phyloP scores from a whole-genome alignment of 2,329 filamentous ascomycete genomes.

The Fusarium robinianum region DNA sequence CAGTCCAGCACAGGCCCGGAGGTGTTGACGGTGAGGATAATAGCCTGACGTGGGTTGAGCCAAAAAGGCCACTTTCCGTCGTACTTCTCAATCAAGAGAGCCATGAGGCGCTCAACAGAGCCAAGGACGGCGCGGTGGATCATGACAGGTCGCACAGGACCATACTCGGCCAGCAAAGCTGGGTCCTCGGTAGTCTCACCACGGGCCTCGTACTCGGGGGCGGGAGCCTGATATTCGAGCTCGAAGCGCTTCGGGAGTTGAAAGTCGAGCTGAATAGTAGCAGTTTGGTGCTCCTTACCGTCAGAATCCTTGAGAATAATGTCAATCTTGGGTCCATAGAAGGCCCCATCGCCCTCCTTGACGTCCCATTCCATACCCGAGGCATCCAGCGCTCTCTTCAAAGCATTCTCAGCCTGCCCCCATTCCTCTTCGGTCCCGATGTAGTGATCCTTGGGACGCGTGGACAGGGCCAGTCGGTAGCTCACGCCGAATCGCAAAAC shows the following conservation, averaged over 20 bases:
- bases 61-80: conserved; percentile 84
- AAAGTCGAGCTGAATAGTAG: conserved; percentile 88
- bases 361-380: conserved; percentile 74
- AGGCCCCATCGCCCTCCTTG: conserved; percentile 83
- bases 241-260: conserved; percentile 83
- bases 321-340: conserved; percentile 92
- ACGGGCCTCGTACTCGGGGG: conserved; percentile 63
- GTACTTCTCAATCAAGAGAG: conserved; percentile 82
- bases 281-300: conserved; percentile 86
- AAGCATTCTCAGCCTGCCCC: conserved; percentile 49
- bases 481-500: conserved; percentile 69
- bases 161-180: conserved; percentile 54
- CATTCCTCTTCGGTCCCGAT: conserved; percentile 74
- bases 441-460: conserved; percentile 73
- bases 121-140: conserved; percentile 85
- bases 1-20: conserved; percentile 56
- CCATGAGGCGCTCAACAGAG: conserved; percentile 83
- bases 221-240: conserved; percentile 73
- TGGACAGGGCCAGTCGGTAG: conserved; percentile 78
- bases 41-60: conserved; percentile 79
- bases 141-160: conserved; percentile 71
- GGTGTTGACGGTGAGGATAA: conserved; percentile 74
- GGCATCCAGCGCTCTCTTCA: conserved; percentile 56
- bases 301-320: conserved; percentile 79
- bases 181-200: conserved; percentile 56